Evolutionary conservation across 306 rosid genomes (phyloP).

Genomic region (Quercus engelmannii): DNA sequence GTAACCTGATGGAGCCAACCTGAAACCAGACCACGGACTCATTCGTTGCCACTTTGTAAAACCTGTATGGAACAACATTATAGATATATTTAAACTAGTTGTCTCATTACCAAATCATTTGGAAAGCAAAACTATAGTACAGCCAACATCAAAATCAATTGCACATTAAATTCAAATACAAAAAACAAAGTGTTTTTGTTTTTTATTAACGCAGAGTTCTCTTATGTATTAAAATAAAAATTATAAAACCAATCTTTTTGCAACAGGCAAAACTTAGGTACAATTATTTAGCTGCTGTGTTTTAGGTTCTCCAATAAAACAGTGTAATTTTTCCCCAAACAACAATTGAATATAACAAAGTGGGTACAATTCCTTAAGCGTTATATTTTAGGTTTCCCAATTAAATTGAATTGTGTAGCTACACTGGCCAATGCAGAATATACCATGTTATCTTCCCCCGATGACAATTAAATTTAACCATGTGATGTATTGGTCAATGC

Average conservation of each 20-base stretch:
- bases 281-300: no score
- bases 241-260: neutral
- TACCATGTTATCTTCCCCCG: no score
- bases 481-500: no score
- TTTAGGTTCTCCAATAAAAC: no score
- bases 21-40: conserved; percentile 90
- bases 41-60: conserved; percentile 75
- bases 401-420: no score
- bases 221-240: neutral
- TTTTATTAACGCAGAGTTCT: neutral
- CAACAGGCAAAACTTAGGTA: no score
- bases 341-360: no score
- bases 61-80: conserved; percentile 37
- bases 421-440: no score
- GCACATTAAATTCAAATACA: neutral
- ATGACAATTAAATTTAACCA: no score
- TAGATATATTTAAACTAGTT: neutral
- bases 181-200: neutral
- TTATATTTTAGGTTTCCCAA: no score
- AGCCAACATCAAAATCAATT: neutral
- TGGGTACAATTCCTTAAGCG: no score
- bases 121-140: neutral
- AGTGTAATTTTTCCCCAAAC: no score
- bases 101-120: conserved; percentile 10
- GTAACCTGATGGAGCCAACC: conserved; percentile 98